Conservation (phyloP, 73 alveolate genomes). For the Paramecium sexaurelia region DNA sequence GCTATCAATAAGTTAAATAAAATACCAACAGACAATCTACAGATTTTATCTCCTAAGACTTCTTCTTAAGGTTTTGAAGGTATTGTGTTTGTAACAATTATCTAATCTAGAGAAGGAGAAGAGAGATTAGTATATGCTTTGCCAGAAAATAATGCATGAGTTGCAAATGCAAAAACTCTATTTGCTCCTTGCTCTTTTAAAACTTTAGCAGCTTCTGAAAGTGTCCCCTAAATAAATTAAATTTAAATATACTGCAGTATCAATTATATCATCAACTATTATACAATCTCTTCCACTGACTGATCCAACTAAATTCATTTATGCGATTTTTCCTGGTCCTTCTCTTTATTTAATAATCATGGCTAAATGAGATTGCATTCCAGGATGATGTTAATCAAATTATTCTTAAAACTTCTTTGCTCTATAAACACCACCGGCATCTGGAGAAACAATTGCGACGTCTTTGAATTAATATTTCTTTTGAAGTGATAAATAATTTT, state of each 20-base stretch:
- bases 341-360: constrained; percentile 89
- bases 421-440: constrained; percentile 96
- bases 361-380: constrained; percentile 76
- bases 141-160: constrained; percentile 94
- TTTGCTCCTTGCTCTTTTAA: constrained; percentile 87
- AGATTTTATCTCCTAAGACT: constrained; percentile 44
- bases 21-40: constrained; percentile 67
- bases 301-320: constrained; percentile 84
- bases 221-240: constrained; percentile 80
- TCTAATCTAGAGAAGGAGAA: constrained; percentile 79
- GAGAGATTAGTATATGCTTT: constrained; percentile 85
- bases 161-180: constrained; percentile 92
- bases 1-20: neutral
- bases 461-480: constrained; percentile 68
- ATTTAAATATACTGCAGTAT: constrained; percentile 75
- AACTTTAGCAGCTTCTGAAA: constrained; percentile 91
- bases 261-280: constrained; percentile 92
- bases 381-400: constrained; percentile 41
- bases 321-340: constrained; percentile 81
- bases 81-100: constrained; percentile 88
- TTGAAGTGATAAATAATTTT: constrained; percentile 76
- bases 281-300: constrained; percentile 85
- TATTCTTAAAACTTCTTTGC: constrained; percentile 83
- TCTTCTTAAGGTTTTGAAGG: constrained; percentile 70
- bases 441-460: constrained; percentile 93